phyloP scores from a whole-genome alignment of 2,329 filamentous ascomycete genomes.

The Ophiostoma sp. region DNA sequence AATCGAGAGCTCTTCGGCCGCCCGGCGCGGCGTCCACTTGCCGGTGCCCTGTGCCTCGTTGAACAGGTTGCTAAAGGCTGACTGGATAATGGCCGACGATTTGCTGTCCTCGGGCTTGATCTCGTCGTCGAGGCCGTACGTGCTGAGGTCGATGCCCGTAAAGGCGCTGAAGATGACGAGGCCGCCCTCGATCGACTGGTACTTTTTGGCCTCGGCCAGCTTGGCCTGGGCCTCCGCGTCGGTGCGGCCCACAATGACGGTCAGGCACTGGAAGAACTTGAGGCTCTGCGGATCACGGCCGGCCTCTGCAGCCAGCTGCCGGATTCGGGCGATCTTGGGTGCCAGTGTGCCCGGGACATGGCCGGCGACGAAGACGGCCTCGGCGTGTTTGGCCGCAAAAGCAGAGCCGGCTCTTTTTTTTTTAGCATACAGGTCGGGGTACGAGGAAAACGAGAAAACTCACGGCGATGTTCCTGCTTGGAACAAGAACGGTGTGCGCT shows the following conservation, averaged over 20 bases:
- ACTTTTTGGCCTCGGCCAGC: slow-evolving; percentile 23
- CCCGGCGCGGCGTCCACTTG: slow-evolving; percentile 23
- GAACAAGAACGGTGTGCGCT: slow-evolving; percentile 21
- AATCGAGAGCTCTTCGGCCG: slow-evolving; percentile 27
- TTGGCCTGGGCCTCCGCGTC: slow-evolving; percentile 28
- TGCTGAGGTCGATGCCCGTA: slow-evolving; percentile 30
- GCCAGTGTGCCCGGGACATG: neutral
- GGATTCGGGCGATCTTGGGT: neutral
- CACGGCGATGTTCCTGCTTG: neutral
- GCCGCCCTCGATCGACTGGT: slow-evolving; percentile 25
- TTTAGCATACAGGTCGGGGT: neutral
- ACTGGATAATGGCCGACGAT: slow-evolving; percentile 19
- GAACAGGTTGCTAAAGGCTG: slow-evolving; percentile 19
- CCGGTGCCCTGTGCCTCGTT: slow-evolving; percentile 13
- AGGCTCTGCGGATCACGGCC: neutral
- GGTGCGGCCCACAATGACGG: slow-evolving; percentile 16
- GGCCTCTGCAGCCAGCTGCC: neutral
- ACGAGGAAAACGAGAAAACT: too few species aligned
- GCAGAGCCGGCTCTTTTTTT: neutral
- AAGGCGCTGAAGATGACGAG: slow-evolving; percentile 30
- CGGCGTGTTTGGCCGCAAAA: neutral
- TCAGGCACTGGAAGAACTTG: slow-evolving; percentile 1
- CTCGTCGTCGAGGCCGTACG: slow-evolving; percentile 28
- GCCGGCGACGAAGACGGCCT: neutral
- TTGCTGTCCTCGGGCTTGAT: neutral